Conservation (phyloP, 345 rosid genomes). For the Streptanthus diversifolius region DNA sequence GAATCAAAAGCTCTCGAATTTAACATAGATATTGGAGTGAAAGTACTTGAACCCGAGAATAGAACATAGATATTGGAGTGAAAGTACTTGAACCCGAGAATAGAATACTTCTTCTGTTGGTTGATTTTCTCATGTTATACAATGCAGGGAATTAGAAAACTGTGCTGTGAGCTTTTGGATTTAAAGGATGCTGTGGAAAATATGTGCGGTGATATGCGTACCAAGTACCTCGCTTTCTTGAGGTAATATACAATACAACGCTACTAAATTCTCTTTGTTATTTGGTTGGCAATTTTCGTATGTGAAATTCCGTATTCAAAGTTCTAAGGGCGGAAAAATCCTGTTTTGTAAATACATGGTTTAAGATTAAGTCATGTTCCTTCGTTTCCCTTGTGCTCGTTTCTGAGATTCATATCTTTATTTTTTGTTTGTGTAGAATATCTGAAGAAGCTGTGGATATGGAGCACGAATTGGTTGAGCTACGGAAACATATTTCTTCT, state of each 20-base stretch:
- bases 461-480: constrained; percentile 87
- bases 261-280: not conserved
- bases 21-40: not conserved
- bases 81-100: not conserved
- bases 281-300: not conserved
- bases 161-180: constrained; percentile 97
- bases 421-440: constrained; percentile 48
- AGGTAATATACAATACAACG: constrained; percentile 55
- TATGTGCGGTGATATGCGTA: constrained; percentile 73
- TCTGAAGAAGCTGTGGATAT: constrained; percentile 92
- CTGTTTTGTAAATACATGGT: too few species aligned
- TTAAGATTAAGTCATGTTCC: not conserved
- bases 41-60: not conserved
- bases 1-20: not conserved
- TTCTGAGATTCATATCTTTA: not conserved
- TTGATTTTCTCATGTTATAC: not conserved
- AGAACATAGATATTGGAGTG: not conserved
- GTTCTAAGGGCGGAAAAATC: not conserved
- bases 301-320: not conserved
- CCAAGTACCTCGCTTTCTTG: constrained; percentile 80
- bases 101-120: not conserved
- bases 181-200: constrained; percentile 94
- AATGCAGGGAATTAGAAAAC: constrained; percentile 82
- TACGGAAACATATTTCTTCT: constrained; percentile 80
- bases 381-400: not conserved